Evolutionary conservation across 257 asterid genomes (phyloP), one percentile per base, ranked within the genome.

Genomic region (Eucommia ulmoides): DNA sequence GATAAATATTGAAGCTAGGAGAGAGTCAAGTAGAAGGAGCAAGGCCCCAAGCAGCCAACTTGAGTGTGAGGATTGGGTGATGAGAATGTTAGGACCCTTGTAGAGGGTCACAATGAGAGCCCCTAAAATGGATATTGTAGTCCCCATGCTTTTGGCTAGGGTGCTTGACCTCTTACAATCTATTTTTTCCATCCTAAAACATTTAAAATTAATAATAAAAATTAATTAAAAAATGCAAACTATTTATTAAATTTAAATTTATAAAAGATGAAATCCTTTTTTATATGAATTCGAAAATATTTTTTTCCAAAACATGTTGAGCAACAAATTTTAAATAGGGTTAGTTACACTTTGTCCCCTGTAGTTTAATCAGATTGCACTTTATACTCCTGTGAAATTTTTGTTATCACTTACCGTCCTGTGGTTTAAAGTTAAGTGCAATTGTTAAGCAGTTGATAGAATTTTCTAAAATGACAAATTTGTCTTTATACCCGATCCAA

Each of bases 1-100:
- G 51, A 80, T 66, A 33, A 77, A 75, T 20, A 74, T 3, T 0
- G 91, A 63, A 19, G 88, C 60, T 6, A 65, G 20, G 16, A 77
- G 3, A 33, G 69, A 58, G 44, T 74, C 81, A 22, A 75, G 38
- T 15, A 65, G 70, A n/a, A 73, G 68, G 42, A 80, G 72, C 12
- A 71, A 49, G 17, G 79, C 94, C 33, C 94, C 94, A 20, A 80
- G 38, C 8, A 75, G 53, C 92, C 80, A 75, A 26, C 63, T 49
- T 46, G 64, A 61, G 54, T 52, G 22, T 19, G 56, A 56, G 5
- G 73, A 14, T 14, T 6, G 46, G 44, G 33, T 20, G 23, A 61
- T 72, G 22, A 69, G 22, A 49, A 80, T 20, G 10, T 62, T 23
- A 53, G 84, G 91, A 15, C 94, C 92, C 38, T 61, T 70, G 54